Conservation (phyloP, 768 basidiomycete species). For the Panaeolus papilionaceus region DNA sequence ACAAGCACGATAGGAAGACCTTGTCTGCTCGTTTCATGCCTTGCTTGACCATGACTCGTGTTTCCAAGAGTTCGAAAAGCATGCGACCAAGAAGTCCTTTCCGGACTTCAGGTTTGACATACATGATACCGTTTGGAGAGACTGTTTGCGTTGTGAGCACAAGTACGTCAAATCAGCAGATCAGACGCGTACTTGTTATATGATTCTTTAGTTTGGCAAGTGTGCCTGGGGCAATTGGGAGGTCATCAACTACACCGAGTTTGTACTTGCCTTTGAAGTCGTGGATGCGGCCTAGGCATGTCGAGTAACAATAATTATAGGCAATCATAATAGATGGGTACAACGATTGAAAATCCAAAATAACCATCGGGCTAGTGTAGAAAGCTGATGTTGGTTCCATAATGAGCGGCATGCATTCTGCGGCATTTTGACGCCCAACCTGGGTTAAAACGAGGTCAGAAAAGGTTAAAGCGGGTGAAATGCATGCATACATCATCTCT, state of each 20-base stretch:
- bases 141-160: conserved; percentile 52
- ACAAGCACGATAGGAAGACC: conserved; percentile 43
- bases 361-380: conserved; percentile 90
- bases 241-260: conserved; percentile 83
- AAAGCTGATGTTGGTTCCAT: conserved; percentile 95
- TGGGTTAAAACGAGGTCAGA: conserved; percentile 34
- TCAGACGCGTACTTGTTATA: conserved; percentile 64
- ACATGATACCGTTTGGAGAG: conserved; percentile 95
- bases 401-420: conserved; percentile 94
- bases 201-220: conserved; percentile 76
- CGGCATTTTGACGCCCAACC: conserved; percentile 96
- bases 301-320: conserved; percentile 97
- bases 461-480: conserved; percentile 11
- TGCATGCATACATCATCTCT: conserved; percentile 69
- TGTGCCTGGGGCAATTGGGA: conserved; percentile 69
- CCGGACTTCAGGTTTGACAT: conserved; percentile 84
- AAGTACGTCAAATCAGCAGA: background rate
- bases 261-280: conserved; percentile 90
- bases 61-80: conserved; percentile 91
- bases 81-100: conserved; percentile 89
- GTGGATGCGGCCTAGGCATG: conserved; percentile 88
- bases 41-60: conserved; percentile 97
- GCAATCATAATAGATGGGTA: conserved; percentile 99
- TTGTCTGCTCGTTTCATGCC: conserved; percentile 91
- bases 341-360: conserved; percentile 95